Percentiles rank a stretch among this genome's conserved stretches.
Evolutionary conservation across 2,329 filamentous ascomycete species (phyloP).

Genomic region (Talaromyces sp.): DNA sequence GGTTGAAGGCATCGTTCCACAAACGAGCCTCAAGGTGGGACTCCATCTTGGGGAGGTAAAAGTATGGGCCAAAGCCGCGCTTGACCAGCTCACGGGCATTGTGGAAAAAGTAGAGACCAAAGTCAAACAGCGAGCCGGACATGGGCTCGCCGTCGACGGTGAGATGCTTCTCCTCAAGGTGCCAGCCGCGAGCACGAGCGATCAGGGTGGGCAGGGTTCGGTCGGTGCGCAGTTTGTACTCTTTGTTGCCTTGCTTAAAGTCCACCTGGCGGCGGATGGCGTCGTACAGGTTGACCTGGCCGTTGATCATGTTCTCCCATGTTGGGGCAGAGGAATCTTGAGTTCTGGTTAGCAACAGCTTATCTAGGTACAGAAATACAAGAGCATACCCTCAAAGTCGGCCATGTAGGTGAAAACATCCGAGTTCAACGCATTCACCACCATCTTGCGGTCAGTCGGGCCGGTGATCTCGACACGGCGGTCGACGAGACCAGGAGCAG

Average conservation of each 20-base stretch:
- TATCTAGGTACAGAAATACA: not conserved
- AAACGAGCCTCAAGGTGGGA: constrained; percentile 93
- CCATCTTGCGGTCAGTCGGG: constrained; percentile 97
- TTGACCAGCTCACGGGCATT: constrained; percentile 85
- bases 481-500: constrained; percentile 87
- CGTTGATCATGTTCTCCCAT: constrained; percentile 99
- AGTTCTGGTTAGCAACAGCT: constrained; percentile 1
- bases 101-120: constrained; percentile 98
- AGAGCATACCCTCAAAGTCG: constrained; percentile 79
- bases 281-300: constrained; percentile 95
- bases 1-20: constrained; percentile 98
- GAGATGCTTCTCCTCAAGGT: constrained; percentile 97
- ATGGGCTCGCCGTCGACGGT: constrained; percentile 93
- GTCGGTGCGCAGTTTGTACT: constrained; percentile 95
- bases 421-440: constrained; percentile 92
- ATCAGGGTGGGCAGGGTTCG: constrained; percentile 83
- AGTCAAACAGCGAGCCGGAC: constrained; percentile 89
- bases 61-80: constrained; percentile 85
- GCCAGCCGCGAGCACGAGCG: constrained; percentile 92
- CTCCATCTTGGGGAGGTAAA: constrained; percentile 98
- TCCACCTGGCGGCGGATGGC: constrained; percentile 89
- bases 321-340: constrained; percentile 89
- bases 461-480: constrained; percentile 95
- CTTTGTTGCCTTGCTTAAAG: constrained; percentile 91
- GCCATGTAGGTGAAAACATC: constrained; percentile 99